Evolutionary conservation across 2,329 filamentous ascomycete species (phyloP), one percentile per base, ranked within the genome.

Genomic region (Rhytidhysteron rufulum): DNA sequence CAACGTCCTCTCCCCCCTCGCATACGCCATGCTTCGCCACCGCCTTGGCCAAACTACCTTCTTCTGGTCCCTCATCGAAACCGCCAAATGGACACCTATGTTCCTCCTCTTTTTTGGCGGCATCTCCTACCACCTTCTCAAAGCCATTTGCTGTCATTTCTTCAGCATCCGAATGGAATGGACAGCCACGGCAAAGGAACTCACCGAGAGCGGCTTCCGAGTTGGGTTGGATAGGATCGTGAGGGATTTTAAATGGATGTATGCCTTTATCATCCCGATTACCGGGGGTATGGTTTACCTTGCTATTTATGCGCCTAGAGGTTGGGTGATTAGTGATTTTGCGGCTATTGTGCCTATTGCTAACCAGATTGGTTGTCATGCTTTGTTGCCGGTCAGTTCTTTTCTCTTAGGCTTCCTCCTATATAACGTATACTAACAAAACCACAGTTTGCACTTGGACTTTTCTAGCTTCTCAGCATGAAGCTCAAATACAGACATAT

Each of bases 131-230:
- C 86, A 91, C 66, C 79, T 93, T 39, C 86, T 82, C 29, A 83
- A 89, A 65, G 86, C 87, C 4, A 73, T 93, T 34, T 68, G 91
- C 36, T 77, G 82, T 5, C 87, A 93, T 70, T 88, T 90, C 81
- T 87, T 91, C 61, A 83, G 86, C 68, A 80, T 91, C 57, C 77
- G 89, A 67, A 91, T 91, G 82, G 80, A 79, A 4, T 91, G 87
- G 86, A 86, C 86, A 34, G 80, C 86, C 1, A 93, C 87, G 0
- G 78, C 82, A 32, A 93, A 93, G 68, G 87, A 93, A 68, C 80
- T 80, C 34, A 83, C 88, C 57, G 83, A 85, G 58, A 85, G 83
- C 33, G 88, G 88, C 66, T 91, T 93, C 67, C 90, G 88, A 66
- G 86, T 87, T 44, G 86, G 90, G 62, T 78, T 90, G 17, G 85